A percentile compares a stretch with the other conserved stretches of the same genome.
Evolutionary conservation across 768 basidiomycete species (phyloP).

Genomic region (Russula sp.): DNA sequence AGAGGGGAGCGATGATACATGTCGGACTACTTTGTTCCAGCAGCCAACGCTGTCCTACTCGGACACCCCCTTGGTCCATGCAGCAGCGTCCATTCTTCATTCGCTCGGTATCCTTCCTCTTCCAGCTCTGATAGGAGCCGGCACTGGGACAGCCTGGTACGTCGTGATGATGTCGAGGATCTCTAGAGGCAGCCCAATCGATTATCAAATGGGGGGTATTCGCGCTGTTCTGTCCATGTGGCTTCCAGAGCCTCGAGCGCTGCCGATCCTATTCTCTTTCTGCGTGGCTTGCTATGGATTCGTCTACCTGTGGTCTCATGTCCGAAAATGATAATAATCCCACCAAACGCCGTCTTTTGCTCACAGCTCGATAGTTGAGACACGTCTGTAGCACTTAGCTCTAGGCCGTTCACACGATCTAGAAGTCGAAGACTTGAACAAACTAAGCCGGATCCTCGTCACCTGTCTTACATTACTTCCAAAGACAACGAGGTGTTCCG

Average conservation of each 20-base stretch:
- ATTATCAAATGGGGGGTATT: constrained; percentile 26
- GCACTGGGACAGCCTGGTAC: constrained; percentile 63
- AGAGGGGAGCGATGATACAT: constrained; percentile 19
- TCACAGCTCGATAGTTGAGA: not conserved
- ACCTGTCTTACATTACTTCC: not conserved
- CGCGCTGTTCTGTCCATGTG: constrained; percentile 27
- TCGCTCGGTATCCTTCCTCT: constrained; percentile 25
- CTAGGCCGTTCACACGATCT: not conserved
- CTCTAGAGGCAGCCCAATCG: constrained; percentile 29
- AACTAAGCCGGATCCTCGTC: not conserved
- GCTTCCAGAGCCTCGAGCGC: constrained; percentile 12
- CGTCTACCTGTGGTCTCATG: not conserved
- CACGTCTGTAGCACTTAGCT: not conserved
- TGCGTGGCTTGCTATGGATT: constrained; percentile 2
- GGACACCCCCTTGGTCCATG: constrained; percentile 2
- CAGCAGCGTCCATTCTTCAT: constrained; percentile 19
- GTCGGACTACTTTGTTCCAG: not conserved
- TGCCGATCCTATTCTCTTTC: not conserved
- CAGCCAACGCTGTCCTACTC: constrained; percentile 11
- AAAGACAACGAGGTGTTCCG: not conserved
- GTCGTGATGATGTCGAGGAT: constrained; percentile 49
- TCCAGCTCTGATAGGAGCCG: constrained; percentile 61
- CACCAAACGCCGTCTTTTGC: not conserved
- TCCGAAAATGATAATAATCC: not conserved
- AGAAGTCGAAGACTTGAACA: not conserved